Evolutionary conservation across 1,139 yeast species (phyloP), one percentile per base, ranked within the genome.

Genomic region (Blastobotrys apis): DNA sequence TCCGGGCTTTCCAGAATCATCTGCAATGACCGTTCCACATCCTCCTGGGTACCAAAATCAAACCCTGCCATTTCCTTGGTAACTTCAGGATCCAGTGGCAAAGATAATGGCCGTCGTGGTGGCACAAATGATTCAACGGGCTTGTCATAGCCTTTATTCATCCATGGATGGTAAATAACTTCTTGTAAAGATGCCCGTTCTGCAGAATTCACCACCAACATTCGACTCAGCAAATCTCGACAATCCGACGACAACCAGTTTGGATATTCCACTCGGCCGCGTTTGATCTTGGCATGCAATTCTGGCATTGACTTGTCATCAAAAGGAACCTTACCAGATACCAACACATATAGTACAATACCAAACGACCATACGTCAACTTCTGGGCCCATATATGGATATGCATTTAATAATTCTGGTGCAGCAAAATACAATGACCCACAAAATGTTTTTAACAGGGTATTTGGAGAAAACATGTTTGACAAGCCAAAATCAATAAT

Each of bases 321-420:
- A 65, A 94, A 94, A 12, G 99, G 99, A 5, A 94, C 97, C 62
- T 88, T 90, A 44, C 99, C 99, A 63, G 97, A 90, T 2, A 92
- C 96, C 51, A 94, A 70, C 15, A 92, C 99, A 60, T 87, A 92
- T 31, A 94, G 68, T 0, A 92, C 97, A 39, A 92, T 96, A 48
- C 98, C 99, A 71, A 90, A 90, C 4, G 96, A 86, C 99, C 99
- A 92, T 23, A 92, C 83, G 62, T 92, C 99, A 40, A 94, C 97
- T 64, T 94, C 98, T 0, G 98, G 98, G 0, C 98, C 99, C 29
- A 78, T 72, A 59, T 94, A 94, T 0, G 97, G 97, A 53, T 81
- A 80, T 0, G 97, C 98, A 50, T 86, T 84, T 48, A 94, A 72
- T 54, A 94, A 73, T 63, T 94, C 99, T 0, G 99, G 99, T 0